phyloP scores from a whole-genome alignment of 768 basidiomycete genomes.

The Collybia mongolica region DNA sequence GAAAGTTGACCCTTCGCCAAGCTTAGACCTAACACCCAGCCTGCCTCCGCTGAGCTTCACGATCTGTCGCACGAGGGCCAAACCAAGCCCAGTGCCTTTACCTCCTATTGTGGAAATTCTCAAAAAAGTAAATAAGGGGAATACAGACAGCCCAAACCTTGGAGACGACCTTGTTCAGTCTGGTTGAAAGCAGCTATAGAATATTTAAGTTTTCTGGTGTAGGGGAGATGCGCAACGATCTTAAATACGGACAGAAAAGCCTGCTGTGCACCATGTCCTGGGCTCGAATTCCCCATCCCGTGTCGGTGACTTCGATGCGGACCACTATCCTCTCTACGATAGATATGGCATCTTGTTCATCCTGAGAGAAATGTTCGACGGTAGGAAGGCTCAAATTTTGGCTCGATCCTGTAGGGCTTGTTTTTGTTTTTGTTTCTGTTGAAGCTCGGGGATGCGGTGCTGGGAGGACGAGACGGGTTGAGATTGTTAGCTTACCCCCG shows the following conservation, averaged over 20 bases:
- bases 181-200: conserved; percentile 53
- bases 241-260: conserved; percentile 41
- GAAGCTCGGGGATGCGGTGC: not conserved
- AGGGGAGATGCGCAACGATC: conserved; percentile 13
- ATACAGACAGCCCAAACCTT: conserved; percentile 13
- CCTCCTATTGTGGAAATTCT: conserved; percentile 21
- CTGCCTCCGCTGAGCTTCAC: conserved; percentile 56
- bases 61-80: conserved; percentile 59
- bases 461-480: conserved; percentile 48
- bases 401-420: not conserved
- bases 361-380: not conserved
- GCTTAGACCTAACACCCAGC: conserved; percentile 45
- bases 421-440: not conserved
- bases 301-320: conserved; percentile 67
- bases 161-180: conserved; percentile 51
- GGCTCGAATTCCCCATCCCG: conserved; percentile 58
- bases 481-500: conserved; percentile 54
- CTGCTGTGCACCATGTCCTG: conserved; percentile 60
- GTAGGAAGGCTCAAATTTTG: not conserved
- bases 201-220: not conserved
- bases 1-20: conserved; percentile 66
- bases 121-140: not conserved
- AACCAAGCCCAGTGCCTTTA: conserved; percentile 51
- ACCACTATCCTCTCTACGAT: conserved; percentile 53
- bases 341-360: not conserved